Evolutionary conservation across 2,329 filamentous ascomycete species (phyloP).

Genomic region (Diaporthe sp.): DNA sequence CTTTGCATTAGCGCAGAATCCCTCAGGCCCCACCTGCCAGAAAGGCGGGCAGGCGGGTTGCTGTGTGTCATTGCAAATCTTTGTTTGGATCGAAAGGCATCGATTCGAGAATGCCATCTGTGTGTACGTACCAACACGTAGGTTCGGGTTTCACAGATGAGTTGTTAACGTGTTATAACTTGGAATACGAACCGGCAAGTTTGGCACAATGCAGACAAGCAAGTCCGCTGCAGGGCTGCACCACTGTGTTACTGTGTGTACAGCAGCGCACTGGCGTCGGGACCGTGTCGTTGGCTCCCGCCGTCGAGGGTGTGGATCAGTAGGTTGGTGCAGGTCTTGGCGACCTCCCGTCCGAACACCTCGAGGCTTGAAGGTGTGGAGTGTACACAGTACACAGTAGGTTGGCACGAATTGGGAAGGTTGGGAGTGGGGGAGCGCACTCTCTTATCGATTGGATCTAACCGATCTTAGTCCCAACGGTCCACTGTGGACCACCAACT

Average conservation of each 20-base stretch:
- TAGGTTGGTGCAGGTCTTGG: background rate
- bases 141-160: background rate
- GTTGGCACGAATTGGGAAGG: background rate
- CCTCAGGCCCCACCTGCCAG: conserved; percentile 10
- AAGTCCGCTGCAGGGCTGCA: background rate
- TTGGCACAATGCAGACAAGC: background rate
- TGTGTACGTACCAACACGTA: background rate
- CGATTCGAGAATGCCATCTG: background rate
- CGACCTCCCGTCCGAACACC: conserved; percentile 14
- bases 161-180: background rate
- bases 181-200: conserved; percentile 12
- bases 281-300: conserved; percentile 17
- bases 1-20: conserved; percentile 13
- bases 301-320: background rate
- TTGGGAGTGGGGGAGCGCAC: background rate
- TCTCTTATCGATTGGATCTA: conserved; percentile 26
- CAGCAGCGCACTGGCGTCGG: background rate
- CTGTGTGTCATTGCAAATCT: background rate
- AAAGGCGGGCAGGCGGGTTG: background rate
- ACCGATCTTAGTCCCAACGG: conserved; percentile 17
- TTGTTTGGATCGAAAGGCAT: background rate
- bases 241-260: too few relatives aligned
- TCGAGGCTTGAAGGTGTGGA: background rate
- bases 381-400: background rate
- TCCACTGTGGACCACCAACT: conserved; percentile 15